Evolutionary conservation across 2,329 filamentous ascomycete genomes (phyloP), one percentile per base, ranked within the genome.

Genomic region (Aspergillus awamori): DNA sequence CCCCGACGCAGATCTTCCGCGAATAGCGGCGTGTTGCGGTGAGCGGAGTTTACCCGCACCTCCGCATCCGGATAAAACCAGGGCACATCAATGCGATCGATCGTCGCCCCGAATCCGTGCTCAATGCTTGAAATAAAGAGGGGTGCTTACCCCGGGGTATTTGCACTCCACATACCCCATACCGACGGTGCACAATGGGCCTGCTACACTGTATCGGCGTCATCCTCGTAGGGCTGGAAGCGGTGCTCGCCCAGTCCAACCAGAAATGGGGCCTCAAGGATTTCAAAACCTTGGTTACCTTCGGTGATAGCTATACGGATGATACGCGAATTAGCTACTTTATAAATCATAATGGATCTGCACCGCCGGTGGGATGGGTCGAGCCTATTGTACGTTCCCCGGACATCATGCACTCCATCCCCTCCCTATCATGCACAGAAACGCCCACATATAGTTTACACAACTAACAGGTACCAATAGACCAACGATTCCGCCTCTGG

Each of bases 261-360:
- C 51, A 51, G 3, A 39, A 53, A 17, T 65, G 63, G 63, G 58
- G 56, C 1, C 57, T 41, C 1, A 20, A 11, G 33, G 78, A 80
- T 39, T 87, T 91, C 70, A 81, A 85, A 28, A 88, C 86, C 13
- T 41, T 62, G 11, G 47, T 65, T 11, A 61, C 87, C 0, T 92
- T 93, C 70, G 89, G 90, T 11, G 89, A 92, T 74, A 91, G 88
- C 74, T 93, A 89, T 70, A 91, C 89, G 0, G 91, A 93, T 70
- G 88, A 92, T 68, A 86, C 83, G 11, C 84, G 90, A 8, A 72
- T 91, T 8, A 70, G 71, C 8, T 92, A 91, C 71, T 89, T 93
- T 70, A 76, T 79, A 60, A 45, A 26, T 8, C 52, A 61, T 10
- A 39, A 55, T 39, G 58, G 61, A 2, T 33, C 54, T 5, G 45